Conservation (phyloP, 768 basidiomycete genomes). For the Grammothele lineata region DNA sequence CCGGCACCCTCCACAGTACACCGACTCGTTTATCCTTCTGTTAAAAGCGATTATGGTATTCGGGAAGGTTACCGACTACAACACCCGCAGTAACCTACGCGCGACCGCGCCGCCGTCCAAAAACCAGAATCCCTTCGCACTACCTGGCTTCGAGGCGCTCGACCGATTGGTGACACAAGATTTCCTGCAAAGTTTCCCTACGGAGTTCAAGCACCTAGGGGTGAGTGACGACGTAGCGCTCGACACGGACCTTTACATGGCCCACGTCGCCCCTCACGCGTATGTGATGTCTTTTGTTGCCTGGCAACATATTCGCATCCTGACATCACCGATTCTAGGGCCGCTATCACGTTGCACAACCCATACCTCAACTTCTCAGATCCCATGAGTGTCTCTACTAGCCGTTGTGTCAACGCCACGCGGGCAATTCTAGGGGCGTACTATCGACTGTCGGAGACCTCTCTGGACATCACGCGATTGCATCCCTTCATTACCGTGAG, state of each 20-base stretch:
- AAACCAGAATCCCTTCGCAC: conserved; percentile 65
- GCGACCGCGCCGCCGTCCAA: conserved; percentile 64
- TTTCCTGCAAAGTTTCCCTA: conserved; percentile 70
- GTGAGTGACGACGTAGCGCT: conserved; percentile 52
- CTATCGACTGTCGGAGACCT: conserved; percentile 76
- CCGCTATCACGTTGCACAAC: conserved; percentile 83
- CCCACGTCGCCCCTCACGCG: conserved; percentile 84
- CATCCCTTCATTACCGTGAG: conserved; percentile 82
- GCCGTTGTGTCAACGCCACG: conserved; percentile 72
- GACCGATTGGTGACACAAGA: conserved; percentile 63
- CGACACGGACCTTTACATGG: conserved; percentile 85
- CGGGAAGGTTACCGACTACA: conserved; percentile 81
- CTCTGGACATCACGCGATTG: conserved; percentile 71
- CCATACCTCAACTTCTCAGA: conserved; percentile 76
- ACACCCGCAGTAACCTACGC: conserved; percentile 69
- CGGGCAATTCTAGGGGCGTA: conserved; percentile 70
- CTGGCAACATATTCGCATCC: conserved; percentile 3
- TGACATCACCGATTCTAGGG: conserved; percentile 40
- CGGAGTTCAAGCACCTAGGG: conserved; percentile 59
- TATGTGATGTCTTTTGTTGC: conserved; percentile 35
- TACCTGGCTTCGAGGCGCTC: conserved; percentile 64
- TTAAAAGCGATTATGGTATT: conserved; percentile 85
- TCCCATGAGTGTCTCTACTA: conserved; percentile 58
- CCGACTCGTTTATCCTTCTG: conserved; percentile 76
- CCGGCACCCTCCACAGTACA: conserved; percentile 70